These are phyloP conservation scores for Mollisiaceae sp. DNA, from an alignment of 2,329 filamentous ascomycete genomes.

Conservation along the genomic window DNA sequence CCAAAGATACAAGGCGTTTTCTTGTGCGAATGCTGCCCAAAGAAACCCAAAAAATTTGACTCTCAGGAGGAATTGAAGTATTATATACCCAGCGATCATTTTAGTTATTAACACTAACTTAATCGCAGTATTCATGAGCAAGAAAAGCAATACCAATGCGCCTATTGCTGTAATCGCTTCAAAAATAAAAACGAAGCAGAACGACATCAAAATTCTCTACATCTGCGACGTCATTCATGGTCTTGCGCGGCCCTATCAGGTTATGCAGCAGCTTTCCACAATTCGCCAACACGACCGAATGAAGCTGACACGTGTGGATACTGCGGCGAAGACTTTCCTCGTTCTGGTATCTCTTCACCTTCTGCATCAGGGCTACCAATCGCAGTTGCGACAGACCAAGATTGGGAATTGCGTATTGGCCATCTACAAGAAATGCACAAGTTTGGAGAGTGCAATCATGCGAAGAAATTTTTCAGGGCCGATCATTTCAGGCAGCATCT, in stretches of 20 bases:
- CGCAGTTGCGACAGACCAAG: conserved; percentile 69
- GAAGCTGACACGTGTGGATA: conserved; percentile 87
- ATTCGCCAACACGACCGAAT: conserved; percentile 70
- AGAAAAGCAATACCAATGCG: conserved; percentile 95
- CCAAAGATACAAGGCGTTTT: conserved; percentile 62
- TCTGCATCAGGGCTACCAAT: conserved; percentile 48
- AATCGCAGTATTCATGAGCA: conserved; percentile 76
- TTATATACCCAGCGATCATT: conserved; percentile 42
- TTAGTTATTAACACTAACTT: conserved; percentile 31
- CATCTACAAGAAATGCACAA: conserved; percentile 94
- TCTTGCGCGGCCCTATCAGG: conserved; percentile 86
- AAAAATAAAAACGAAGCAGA: conserved; percentile 99
- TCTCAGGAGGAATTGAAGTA: conserved; percentile 83
- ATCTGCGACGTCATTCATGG: conserved; percentile 93
- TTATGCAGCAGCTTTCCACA: conserved; percentile 84
- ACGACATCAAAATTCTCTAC: conserved; percentile 92
- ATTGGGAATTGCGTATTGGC: conserved; percentile 86
- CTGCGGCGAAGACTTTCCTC: conserved; percentile 85
- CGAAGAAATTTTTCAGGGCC: conserved; percentile 96
- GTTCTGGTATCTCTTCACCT: conserved; percentile 46
- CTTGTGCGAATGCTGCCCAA: conserved; percentile 94
- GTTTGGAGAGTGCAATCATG: conserved; percentile 96
- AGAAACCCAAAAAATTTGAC: conserved; percentile 96
- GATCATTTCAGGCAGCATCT: conserved; percentile 98
- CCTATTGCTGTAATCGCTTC: conserved; percentile 92